A percentile compares a stretch with the other conserved stretches of the same genome.
Evolutionary conservation across 2,329 filamentous ascomycete genomes (phyloP).

Genomic region (Ascocoryne sarcoides): DNA sequence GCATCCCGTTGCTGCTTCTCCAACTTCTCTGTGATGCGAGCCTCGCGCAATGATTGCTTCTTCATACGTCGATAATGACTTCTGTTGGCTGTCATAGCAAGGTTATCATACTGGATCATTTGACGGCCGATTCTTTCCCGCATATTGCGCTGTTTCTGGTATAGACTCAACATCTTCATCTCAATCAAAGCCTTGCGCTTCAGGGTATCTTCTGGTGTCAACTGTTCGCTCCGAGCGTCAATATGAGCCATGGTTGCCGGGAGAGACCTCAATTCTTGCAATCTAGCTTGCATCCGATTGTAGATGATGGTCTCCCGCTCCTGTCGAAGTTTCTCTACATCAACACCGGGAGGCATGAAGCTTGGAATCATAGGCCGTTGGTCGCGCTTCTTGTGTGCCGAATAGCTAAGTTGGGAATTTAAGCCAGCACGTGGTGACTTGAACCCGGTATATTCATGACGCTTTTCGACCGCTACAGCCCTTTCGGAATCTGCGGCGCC

Average conservation of each 20-base stretch:
- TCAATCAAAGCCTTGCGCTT: slow-evolving; percentile 91
- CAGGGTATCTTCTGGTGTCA: slow-evolving; percentile 67
- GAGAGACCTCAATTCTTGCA: slow-evolving; percentile 72
- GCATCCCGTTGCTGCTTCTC: slow-evolving; percentile 98
- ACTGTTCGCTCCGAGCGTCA: slow-evolving; percentile 65
- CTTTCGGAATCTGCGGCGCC: slow-evolving; percentile 32
- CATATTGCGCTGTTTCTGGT: slow-evolving; percentile 78
- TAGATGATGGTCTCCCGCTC: slow-evolving; percentile 84
- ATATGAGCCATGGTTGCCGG: slow-evolving; percentile 81
- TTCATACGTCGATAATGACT: slow-evolving; percentile 87
- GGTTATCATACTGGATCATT: slow-evolving; percentile 92
- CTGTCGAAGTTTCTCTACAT: slow-evolving; percentile 75
- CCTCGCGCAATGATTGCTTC: slow-evolving; percentile 93
- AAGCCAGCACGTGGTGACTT: slow-evolving; percentile 56
- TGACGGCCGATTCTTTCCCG: slow-evolving; percentile 81
- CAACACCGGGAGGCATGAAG: slow-evolving; percentile 80
- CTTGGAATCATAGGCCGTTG: slow-evolving; percentile 76
- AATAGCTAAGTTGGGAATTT: slow-evolving; percentile 58
- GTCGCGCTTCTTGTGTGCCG: slow-evolving; percentile 66
- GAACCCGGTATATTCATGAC: slow-evolving; percentile 50
- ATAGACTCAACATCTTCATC: slow-evolving; percentile 82
- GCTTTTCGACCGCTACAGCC: slow-evolving; percentile 28
- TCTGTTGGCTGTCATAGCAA: slow-evolving; percentile 94
- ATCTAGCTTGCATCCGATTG: slow-evolving; percentile 80
- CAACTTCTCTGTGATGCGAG: slow-evolving; percentile 94